Evolutionary conservation across 2,329 filamentous ascomycete genomes (phyloP).

Genomic region (Cladosporium sp.): DNA sequence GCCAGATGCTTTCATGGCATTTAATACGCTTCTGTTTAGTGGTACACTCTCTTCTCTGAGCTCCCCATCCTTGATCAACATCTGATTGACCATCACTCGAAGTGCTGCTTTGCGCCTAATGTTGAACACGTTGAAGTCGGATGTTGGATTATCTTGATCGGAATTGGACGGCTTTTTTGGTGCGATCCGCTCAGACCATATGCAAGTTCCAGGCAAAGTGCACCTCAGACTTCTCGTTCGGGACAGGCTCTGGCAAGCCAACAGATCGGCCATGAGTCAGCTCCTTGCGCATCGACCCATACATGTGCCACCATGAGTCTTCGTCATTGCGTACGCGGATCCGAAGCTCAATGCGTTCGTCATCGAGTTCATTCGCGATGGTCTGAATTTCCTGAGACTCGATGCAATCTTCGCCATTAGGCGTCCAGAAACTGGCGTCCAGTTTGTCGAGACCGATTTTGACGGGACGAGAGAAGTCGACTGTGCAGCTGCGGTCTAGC

Average conservation of each 20-base stretch:
- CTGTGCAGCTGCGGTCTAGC: background rate
- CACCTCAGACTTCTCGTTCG: background rate
- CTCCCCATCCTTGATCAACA: too few relatives aligned
- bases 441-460: background rate
- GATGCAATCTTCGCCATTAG: background rate
- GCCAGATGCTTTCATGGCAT: too few relatives aligned
- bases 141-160: too few relatives aligned
- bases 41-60: too few relatives aligned
- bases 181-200: too few relatives aligned
- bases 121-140: too few relatives aligned
- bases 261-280: background rate
- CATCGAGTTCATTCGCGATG: background rate
- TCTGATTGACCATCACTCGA: too few relatives aligned
- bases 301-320: background rate
- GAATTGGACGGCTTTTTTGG: too few relatives aligned
- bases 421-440: background rate
- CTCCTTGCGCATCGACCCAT: background rate
- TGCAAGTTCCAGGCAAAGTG: too few relatives aligned
- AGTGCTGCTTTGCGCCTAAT: too few relatives aligned
- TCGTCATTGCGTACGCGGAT: background rate
- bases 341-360: background rate
- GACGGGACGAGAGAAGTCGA: background rate
- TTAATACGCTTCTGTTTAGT: too few relatives aligned
- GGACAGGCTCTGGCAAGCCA: background rate
- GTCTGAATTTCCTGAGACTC: background rate